phyloP scores from a whole-genome alignment of 108 stramenopile species.

The Cylindrotheca fusiformis region DNA sequence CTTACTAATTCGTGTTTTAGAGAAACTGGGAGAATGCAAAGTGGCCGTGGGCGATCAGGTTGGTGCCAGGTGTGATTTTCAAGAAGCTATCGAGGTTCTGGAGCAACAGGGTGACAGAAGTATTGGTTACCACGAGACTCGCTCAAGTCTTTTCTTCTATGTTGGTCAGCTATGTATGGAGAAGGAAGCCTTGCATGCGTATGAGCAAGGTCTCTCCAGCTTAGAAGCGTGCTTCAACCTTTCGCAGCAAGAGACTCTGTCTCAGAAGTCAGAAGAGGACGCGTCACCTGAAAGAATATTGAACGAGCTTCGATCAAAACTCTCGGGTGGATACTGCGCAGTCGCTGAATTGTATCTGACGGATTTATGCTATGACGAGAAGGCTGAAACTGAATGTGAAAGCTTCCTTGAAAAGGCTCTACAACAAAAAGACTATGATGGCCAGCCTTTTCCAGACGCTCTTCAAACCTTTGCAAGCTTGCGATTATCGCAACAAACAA shows the following conservation, averaged over 20 bases:
- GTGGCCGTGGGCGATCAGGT: conserved; percentile 67
- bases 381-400: conserved; percentile 77
- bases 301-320: conserved; percentile 42
- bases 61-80: conserved; percentile 59
- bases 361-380: conserved; percentile 84
- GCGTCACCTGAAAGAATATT: conserved; percentile 11
- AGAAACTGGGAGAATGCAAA: conserved; percentile 69
- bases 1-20: conserved; percentile 51
- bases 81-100: conserved; percentile 55
- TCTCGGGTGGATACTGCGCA: conserved; percentile 73
- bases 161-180: conserved; percentile 73
- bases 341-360: conserved; percentile 87
- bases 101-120: conserved; percentile 20
- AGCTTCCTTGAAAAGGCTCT: conserved; percentile 56
- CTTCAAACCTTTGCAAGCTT: conserved; percentile 83
- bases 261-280: conserved; percentile 22
- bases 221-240: conserved; percentile 35
- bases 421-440: conserved; percentile 40
- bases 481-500: conserved; percentile 75
- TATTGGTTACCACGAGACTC: conserved; percentile 37
- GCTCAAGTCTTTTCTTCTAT: conserved; percentile 67
- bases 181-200: conserved; percentile 64
- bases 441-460: conserved; percentile 68
- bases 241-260: conserved; percentile 7
- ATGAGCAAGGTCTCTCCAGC: conserved; percentile 51